Percentiles rank a stretch among this genome's conserved stretches.
Evolutionary conservation across 139 green algal genomes (phyloP).

Genomic region (Eudorina sp.): DNA sequence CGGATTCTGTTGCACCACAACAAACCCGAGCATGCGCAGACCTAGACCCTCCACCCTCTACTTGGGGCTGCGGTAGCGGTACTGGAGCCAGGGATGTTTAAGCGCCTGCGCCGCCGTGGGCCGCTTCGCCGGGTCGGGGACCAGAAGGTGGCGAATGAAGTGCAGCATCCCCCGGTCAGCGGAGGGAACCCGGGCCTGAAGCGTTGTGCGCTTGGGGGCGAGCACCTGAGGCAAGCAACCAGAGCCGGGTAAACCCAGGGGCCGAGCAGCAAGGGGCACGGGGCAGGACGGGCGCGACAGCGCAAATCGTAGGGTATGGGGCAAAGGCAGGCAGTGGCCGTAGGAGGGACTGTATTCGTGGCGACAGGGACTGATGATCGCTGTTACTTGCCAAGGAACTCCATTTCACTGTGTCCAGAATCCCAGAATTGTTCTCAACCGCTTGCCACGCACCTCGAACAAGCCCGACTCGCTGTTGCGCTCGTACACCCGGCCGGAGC

Average conservation of each 20-base stretch:
- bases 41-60: background rate
- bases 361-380: too few relatives aligned
- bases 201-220: constrained; percentile 73
- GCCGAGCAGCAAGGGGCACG: too few relatives aligned
- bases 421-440: too few relatives aligned
- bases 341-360: too few relatives aligned
- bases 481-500: constrained; percentile 74
- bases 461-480: constrained; percentile 37
- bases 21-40: too few relatives aligned
- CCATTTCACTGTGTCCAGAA: too few relatives aligned
- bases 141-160: constrained; percentile 76
- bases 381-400: too few relatives aligned
- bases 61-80: constrained; percentile 49
- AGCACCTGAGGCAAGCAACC: constrained; percentile 62
- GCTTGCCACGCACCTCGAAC: constrained; percentile 38
- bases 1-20: too few relatives aligned
- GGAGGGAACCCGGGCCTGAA: constrained; percentile 60
- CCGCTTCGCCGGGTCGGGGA: constrained; percentile 71
- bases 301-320: too few relatives aligned
- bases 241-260: too few relatives aligned
- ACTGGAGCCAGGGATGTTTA: constrained; percentile 82
- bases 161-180: constrained; percentile 74
- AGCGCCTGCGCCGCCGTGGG: constrained; percentile 78
- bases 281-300: too few relatives aligned
- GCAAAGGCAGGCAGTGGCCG: too few relatives aligned